Percentiles rank a stretch among this genome's conserved stretches.
Conservation (phyloP, 2,329 filamentous ascomycete species). For the Monilinia vaccinii-corymbosi region DNA sequence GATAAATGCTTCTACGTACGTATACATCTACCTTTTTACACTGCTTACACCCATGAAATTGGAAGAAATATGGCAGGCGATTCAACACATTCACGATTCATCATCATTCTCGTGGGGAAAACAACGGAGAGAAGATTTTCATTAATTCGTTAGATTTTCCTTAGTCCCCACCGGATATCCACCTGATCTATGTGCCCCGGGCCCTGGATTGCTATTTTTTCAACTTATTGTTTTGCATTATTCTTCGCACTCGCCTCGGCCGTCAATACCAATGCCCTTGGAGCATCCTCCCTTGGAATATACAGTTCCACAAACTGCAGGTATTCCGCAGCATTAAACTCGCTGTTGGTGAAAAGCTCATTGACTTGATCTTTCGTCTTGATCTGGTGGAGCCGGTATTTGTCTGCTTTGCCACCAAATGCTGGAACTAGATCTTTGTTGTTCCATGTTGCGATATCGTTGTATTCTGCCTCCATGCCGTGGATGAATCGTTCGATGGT, state of each 20-base stretch:
- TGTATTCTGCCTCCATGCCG: constrained; percentile 70
- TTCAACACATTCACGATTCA: background rate
- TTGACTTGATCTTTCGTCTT: constrained; percentile 63
- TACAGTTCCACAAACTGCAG: constrained; percentile 72
- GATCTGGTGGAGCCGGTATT: constrained; percentile 54
- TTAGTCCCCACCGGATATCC: background rate
- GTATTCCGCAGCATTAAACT: constrained; percentile 48
- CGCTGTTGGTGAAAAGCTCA: constrained; percentile 51
- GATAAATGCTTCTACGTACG: no score
- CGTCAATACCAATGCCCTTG: constrained; percentile 57
- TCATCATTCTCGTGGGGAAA: background rate
- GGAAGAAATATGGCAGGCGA: background rate
- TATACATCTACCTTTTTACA: background rate
- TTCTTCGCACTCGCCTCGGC: constrained; percentile 61
- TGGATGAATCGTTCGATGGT: constrained; percentile 87
- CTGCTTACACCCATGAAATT: background rate
- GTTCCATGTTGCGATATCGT: constrained; percentile 70
- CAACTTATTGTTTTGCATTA: constrained; percentile 41
- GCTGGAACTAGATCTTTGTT: constrained; percentile 58
- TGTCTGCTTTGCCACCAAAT: constrained; percentile 53
- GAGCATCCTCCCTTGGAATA: constrained; percentile 73
- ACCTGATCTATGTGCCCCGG: background rate
- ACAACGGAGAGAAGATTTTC: background rate
- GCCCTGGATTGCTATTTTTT: background rate
- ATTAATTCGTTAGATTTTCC: background rate